These are phyloP conservation scores for Eutypella sp. DNA, from an alignment of 2,329 filamentous ascomycete genomes.

Conservation along the genomic window DNA sequence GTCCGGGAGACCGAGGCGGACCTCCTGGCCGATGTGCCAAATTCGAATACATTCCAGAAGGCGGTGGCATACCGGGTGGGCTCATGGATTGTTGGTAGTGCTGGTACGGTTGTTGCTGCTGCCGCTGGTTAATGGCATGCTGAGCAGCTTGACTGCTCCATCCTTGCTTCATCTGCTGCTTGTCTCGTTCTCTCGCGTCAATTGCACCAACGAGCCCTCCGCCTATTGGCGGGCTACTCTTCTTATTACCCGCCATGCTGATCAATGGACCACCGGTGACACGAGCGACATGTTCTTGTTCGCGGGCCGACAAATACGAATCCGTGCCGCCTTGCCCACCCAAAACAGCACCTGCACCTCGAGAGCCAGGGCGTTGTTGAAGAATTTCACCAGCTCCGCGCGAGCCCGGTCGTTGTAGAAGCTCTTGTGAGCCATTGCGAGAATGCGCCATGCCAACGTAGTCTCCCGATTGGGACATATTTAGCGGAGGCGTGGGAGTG, in stretches of 20 bases:
- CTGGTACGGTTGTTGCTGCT: slow-evolving; percentile 45
- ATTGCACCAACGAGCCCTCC: slow-evolving; percentile 73
- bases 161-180: slow-evolving; percentile 63
- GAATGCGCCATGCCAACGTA: slow-evolving; percentile 36
- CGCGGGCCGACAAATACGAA: slow-evolving; percentile 71
- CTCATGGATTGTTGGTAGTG: slow-evolving; percentile 26
- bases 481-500: slow-evolving; percentile 39
- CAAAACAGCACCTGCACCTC: slow-evolving; percentile 47
- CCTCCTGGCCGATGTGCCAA: slow-evolving; percentile 16
- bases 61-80: slow-evolving; percentile 19
- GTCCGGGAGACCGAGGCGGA: slow-evolving; percentile 21
- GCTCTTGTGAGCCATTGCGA: slow-evolving; percentile 40
- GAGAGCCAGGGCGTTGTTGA: slow-evolving; percentile 46
- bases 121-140: slow-evolving; percentile 64
- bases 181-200: slow-evolving; percentile 74
- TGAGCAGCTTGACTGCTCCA: slow-evolving; percentile 67
- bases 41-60: slow-evolving; percentile 29
- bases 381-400: slow-evolving; percentile 47
- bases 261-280: slow-evolving; percentile 75
- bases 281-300: slow-evolving; percentile 84
- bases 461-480: slow-evolving; percentile 36
- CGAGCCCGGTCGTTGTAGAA: slow-evolving; percentile 47
- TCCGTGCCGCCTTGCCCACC: slow-evolving; percentile 40
- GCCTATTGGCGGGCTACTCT: slow-evolving; percentile 41
- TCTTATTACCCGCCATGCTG: slow-evolving; percentile 55